These are phyloP conservation scores for Fraxinus pennsylvanica DNA, from an alignment of 257 asterid species.

Conservation along the genomic window DNA sequence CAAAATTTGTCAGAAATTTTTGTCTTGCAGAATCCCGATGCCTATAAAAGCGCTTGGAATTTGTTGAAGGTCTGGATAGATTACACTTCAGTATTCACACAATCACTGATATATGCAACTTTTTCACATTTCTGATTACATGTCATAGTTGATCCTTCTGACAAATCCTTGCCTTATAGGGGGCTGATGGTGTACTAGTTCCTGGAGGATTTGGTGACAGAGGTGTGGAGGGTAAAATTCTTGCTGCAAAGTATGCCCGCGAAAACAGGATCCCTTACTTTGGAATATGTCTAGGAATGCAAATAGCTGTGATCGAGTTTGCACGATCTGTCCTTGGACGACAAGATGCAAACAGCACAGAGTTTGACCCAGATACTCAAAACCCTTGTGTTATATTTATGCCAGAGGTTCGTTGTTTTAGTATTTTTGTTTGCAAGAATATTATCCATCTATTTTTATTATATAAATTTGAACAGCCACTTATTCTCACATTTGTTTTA, in stretches of 20 bases:
- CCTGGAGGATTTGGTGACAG: slow-evolving; percentile 92
- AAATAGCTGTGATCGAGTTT: slow-evolving; percentile 67
- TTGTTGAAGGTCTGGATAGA: slow-evolving; percentile 66
- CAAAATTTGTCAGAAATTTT: slow-evolving; percentile 26
- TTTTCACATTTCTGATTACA: background rate
- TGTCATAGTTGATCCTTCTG: slow-evolving; percentile 10
- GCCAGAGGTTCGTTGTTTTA: slow-evolving; percentile 61
- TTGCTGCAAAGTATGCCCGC: slow-evolving; percentile 81
- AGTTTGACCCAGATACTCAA: slow-evolving; percentile 56
- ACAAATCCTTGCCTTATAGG: slow-evolving; percentile 41
- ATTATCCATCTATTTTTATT: background rate
- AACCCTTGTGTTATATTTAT: slow-evolving; percentile 70
- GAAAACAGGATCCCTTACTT: slow-evolving; percentile 66
- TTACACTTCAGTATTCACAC: slow-evolving; percentile 10
- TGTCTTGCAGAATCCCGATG: slow-evolving; percentile 66
- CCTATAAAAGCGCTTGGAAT: slow-evolving; percentile 75
- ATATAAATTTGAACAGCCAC: background rate
- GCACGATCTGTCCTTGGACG: slow-evolving; percentile 69
- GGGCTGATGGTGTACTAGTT: slow-evolving; percentile 70
- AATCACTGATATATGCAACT: slow-evolving; percentile 4
- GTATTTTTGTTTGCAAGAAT: slow-evolving; percentile 20
- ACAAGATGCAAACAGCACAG: slow-evolving; percentile 69
- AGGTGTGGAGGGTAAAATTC: slow-evolving; percentile 81
- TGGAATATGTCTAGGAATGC: slow-evolving; percentile 87
- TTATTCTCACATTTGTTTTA: slow-evolving; percentile 23